phyloP scores from a whole-genome alignment of 139 green algal genomes.

The Chlamydomonas schloesseri region DNA sequence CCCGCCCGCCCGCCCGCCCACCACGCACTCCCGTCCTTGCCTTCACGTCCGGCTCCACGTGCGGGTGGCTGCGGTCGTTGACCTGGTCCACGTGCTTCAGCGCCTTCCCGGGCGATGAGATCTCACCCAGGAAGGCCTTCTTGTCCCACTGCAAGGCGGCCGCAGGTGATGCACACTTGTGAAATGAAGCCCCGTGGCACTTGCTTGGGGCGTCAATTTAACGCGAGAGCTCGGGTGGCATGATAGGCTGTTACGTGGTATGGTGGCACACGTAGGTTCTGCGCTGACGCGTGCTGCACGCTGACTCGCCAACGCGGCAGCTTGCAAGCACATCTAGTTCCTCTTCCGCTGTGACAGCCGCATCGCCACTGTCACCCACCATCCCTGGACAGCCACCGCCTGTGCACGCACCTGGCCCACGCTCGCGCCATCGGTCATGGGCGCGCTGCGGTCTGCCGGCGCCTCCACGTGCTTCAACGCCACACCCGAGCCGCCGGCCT shows the following conservation, averaged over 20 bases:
- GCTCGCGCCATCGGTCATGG: neutral
- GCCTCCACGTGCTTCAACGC: conserved; percentile 8
- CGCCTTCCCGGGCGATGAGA: neutral
- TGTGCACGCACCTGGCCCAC: conserved; percentile 11
- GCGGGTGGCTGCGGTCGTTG: neutral
- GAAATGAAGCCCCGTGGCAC: too few relatives aligned
- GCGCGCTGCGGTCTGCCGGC: conserved; percentile 25
- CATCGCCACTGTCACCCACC: too few relatives aligned
- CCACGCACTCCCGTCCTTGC: neutral
- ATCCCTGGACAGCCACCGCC: too few relatives aligned
- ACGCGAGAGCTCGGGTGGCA: too few relatives aligned
- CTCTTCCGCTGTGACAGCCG: too few relatives aligned
- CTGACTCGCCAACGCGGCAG: too few relatives aligned
- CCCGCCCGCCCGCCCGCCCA: too few relatives aligned
- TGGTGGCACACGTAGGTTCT: too few relatives aligned
- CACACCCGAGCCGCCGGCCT: neutral
- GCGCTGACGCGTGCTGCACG: too few relatives aligned
- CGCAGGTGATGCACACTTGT: neutral
- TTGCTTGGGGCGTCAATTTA: too few relatives aligned
- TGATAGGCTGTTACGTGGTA: too few relatives aligned
- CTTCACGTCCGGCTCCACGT: conserved; percentile 7
- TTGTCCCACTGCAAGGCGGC: conserved; percentile 21
- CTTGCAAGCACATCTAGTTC: too few relatives aligned
- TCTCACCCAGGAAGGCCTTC: conserved; percentile 15
- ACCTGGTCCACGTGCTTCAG: conserved; percentile 25